Base-by-base conservation (phyloP, 805 yeast genomes). In the Lipomyces kockii region DNA sequence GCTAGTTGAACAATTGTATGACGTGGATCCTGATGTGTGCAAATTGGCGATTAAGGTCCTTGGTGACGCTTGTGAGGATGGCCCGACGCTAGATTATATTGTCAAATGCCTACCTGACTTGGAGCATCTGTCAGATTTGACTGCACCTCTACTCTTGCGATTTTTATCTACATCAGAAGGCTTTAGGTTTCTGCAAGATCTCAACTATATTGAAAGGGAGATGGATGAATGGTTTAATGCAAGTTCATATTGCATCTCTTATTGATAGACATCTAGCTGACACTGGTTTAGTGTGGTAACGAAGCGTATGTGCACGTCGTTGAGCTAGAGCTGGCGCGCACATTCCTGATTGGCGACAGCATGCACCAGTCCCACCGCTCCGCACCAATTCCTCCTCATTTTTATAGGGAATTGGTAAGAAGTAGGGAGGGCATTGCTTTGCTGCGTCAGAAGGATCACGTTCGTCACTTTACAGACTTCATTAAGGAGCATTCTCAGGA, bases 381-480 rank as follows among this genome's bases (percentile, higher is more conserved):
- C 57, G 55, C 62, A 27, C 49, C 61, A 8, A 66, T 70, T 25
- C 92, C 92, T 0, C 78, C 83, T 32, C 93, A 91, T 75, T 90
- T 94, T 73, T 92, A 91, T 77, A 90, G 91, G 17, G 91, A 88
- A 73, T 80, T 94, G 58, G 89, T 91, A 0, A 85, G 88, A 63
- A 91, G 97, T 0, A 89, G 85, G 66, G 94, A 90, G 66, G 98
- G 98, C 0, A 82, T 91, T 63, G 81, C 82, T 32, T 79, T 88
- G 60, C 81, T 94, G 58, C 81, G 84, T 37, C 80, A 84, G 43
- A 82, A 82, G 55, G 86, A 85, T 9, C 76, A 79, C 60, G 74
- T 81, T 49, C 69, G 68, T 22, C 69, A 63, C 17, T 76, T 82
- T 66, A 66, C 66, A 55, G 68, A 69, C 34, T 77, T 71, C 62